phyloP scores from a whole-genome alignment of 2,329 filamentous ascomycete species.

The Endocalyx cinctus region DNA sequence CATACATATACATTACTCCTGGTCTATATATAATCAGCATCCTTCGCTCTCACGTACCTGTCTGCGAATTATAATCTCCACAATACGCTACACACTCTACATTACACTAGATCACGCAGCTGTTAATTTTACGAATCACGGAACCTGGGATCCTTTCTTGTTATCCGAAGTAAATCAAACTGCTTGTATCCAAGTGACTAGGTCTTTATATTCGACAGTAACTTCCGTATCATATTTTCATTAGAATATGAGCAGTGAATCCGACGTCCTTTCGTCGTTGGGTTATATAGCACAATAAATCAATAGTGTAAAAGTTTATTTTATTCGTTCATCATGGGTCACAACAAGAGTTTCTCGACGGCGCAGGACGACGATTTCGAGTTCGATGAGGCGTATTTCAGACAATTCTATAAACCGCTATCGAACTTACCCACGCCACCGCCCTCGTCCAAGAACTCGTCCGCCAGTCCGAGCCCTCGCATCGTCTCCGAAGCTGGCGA shows the following conservation, averaged over 20 bases:
- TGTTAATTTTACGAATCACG: no score
- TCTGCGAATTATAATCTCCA: no score
- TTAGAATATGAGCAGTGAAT: slow-evolving; percentile 22
- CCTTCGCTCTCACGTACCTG: no score
- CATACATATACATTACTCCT: no score
- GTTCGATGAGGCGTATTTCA: slow-evolving; percentile 50
- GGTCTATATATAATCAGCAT: no score
- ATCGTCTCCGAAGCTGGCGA: slow-evolving; percentile 41
- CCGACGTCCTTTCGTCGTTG: slow-evolving; percentile 9
- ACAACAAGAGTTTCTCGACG: slow-evolving; percentile 29
- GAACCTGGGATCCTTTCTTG: no score
- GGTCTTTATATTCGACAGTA: no score
- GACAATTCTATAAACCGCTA: slow-evolving; percentile 58
- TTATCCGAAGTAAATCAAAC: no score
- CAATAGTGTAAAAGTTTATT: no score
- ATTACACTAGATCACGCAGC: no score
- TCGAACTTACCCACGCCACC: slow-evolving; percentile 66
- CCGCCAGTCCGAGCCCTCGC: slow-evolving; percentile 39
- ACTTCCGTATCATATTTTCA: slow-evolving; percentile 3
- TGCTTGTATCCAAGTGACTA: no score
- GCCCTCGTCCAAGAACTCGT: slow-evolving; percentile 45
- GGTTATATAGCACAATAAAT: slow-evolving; percentile 20
- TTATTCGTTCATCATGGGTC: slow-evolving; percentile 28
- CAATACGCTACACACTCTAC: no score
- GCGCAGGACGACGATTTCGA: slow-evolving; percentile 40